Evolutionary conservation across 139 green algal genomes (phyloP).

Genomic region (Tetraselmis chui): DNA sequence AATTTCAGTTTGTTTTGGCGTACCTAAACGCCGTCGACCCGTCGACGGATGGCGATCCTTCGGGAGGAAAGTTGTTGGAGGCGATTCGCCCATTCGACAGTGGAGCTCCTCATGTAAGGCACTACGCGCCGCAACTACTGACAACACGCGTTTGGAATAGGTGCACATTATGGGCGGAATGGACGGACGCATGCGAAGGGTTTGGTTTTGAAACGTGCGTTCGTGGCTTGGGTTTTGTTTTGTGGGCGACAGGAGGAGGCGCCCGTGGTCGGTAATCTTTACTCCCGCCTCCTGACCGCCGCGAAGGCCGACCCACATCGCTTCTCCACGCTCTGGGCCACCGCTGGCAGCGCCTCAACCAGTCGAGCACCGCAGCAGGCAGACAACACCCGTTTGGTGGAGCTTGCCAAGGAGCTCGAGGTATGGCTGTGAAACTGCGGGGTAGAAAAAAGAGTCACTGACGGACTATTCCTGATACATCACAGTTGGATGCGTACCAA

Average conservation of each 20-base stretch:
- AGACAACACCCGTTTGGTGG: not conserved
- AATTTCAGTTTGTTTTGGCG: not conserved
- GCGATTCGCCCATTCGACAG: not conserved
- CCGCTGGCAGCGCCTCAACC: no score
- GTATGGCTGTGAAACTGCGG: no score
- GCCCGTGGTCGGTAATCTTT: not conserved
- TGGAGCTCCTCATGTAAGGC: not conserved
- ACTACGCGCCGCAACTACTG: no score
- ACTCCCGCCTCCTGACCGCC: not conserved
- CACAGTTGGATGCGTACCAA: no score
- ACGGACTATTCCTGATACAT: no score
- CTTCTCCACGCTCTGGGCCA: not conserved
- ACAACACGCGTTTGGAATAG: no score
- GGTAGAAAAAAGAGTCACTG: no score
- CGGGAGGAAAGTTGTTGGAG: not conserved
- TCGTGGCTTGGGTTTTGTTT: no score
- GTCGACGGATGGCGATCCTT: not conserved
- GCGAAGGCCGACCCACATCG: not conserved
- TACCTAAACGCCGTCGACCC: not conserved
- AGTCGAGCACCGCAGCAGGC: no score
- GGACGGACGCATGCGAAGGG: no score
- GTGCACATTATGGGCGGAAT: no score
- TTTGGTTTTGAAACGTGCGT: no score
- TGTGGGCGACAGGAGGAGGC: not conserved
- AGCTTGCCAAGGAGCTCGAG: not conserved